These are phyloP conservation scores for Penicillium macrosclerotiorum DNA, from an alignment of 495 filamentous ascomycete genomes.

Conservation along the genomic window DNA sequence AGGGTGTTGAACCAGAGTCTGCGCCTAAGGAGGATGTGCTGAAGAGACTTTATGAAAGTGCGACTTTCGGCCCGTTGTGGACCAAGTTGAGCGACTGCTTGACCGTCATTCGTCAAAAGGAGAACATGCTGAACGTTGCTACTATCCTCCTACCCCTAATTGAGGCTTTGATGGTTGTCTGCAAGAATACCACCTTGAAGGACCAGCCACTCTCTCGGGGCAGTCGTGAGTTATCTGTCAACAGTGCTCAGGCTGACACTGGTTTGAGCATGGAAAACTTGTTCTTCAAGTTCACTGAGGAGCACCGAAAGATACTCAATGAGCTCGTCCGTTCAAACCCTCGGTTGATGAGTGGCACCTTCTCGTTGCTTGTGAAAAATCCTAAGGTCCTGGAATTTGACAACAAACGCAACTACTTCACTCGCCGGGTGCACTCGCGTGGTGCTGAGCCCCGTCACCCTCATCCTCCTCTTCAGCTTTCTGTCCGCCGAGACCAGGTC, in stretches of 20 bases:
- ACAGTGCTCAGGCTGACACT: slow-evolving; percentile 72
- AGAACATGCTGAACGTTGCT: slow-evolving; percentile 94
- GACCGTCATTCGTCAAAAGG: slow-evolving; percentile 79
- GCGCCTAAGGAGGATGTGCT: slow-evolving; percentile 72
- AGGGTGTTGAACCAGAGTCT: slow-evolving; percentile 52
- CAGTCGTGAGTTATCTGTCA: slow-evolving; percentile 67
- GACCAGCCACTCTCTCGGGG: slow-evolving; percentile 57
- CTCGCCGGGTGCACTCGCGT: slow-evolving; percentile 81
- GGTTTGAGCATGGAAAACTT: slow-evolving; percentile 74
- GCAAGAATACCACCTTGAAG: slow-evolving; percentile 90
- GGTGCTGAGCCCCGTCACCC: slow-evolving; percentile 60
- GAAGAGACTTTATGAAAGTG: slow-evolving; percentile 81
- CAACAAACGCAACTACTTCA: slow-evolving; percentile 99
- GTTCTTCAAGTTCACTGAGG: slow-evolving; percentile 98
- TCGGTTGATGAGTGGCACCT: slow-evolving; percentile 96
- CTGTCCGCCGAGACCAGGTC: slow-evolving; percentile 88
- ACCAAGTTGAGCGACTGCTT: slow-evolving; percentile 91
- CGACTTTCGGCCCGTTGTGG: slow-evolving; percentile 88
- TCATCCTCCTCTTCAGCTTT: slow-evolving; percentile 79
- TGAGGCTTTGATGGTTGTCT: slow-evolving; percentile 97
- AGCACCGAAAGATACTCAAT: slow-evolving; percentile 97
- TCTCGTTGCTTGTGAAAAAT: slow-evolving; percentile 94
- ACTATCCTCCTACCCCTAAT: slow-evolving; percentile 92
- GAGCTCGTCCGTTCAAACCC: slow-evolving; percentile 96
- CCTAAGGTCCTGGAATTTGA: slow-evolving; percentile 99